Conservation (phyloP, 257 asterid genomes). For the Cinchona pubescens region DNA sequence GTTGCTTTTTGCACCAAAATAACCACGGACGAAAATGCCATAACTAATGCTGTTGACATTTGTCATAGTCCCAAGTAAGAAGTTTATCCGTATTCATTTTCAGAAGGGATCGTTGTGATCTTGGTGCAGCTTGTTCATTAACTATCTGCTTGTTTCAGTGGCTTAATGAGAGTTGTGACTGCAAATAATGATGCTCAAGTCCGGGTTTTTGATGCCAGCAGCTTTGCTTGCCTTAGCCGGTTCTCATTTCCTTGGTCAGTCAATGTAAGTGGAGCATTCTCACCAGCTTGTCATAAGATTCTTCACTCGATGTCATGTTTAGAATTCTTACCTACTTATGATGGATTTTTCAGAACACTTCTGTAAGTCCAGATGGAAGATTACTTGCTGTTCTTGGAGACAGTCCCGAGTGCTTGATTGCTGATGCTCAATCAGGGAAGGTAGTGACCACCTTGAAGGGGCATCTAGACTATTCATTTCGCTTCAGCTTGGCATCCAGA, state of each 20-base stretch:
- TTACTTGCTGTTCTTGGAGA: slow-evolving; percentile 74
- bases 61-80: slow-evolving; percentile 41
- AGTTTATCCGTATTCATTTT: slow-evolving; percentile 1
- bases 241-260: slow-evolving; percentile 91
- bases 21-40: slow-evolving; percentile 61
- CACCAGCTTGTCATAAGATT: no score
- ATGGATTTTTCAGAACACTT: slow-evolving; percentile 45
- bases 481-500: slow-evolving; percentile 91
- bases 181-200: slow-evolving; percentile 87
- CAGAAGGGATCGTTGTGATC: not conserved
- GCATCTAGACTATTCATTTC: slow-evolving; percentile 65
- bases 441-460: slow-evolving; percentile 60
- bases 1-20: slow-evolving; percentile 72
- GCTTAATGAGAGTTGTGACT: slow-evolving; percentile 56
- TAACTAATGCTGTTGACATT: slow-evolving; percentile 76
- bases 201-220: slow-evolving; percentile 56
- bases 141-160: slow-evolving; percentile 36
- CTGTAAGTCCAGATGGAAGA: slow-evolving; percentile 66
- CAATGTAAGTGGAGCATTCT: slow-evolving; percentile 51
- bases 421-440: slow-evolving; percentile 36
- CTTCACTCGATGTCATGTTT: not conserved
- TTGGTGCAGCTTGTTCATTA: not conserved
- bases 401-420: slow-evolving; percentile 46
- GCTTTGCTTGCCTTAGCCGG: slow-evolving; percentile 43
- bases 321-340: not conserved